A percentile compares a stretch with the other conserved stretches of the same genome.
Evolutionary conservation across 257 asterid species (phyloP).

Genomic region (Ophiorrhiza pumila): DNA sequence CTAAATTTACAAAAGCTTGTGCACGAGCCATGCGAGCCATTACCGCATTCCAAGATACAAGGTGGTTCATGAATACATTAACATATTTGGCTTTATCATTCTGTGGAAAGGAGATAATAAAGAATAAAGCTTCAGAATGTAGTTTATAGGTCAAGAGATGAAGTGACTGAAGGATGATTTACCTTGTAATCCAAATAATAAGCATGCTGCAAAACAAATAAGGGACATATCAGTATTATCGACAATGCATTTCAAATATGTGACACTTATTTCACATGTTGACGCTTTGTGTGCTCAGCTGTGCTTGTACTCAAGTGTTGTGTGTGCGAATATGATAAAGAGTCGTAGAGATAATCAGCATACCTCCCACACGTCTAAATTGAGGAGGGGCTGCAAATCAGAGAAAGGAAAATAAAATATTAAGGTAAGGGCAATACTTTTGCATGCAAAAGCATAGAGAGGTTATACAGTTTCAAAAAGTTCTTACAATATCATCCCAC

Average conservation of each 20-base stretch:
- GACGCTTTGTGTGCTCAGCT: background rate
- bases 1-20: conserved; percentile 86
- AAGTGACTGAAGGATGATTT: conserved; percentile 1
- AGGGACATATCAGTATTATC: conserved; percentile 2
- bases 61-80: conserved; percentile 33
- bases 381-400: conserved; percentile 36
- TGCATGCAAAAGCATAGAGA: background rate
- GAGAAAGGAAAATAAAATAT: conserved; percentile 4
- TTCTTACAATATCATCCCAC: conserved; percentile 40
- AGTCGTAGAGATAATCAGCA: background rate
- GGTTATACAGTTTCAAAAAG: background rate
- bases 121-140: background rate
- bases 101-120: conserved; percentile 14
- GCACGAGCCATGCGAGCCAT: conserved; percentile 90
- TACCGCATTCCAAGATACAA: conserved; percentile 82
- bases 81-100: conserved; percentile 36
- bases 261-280: background rate
- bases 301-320: background rate
- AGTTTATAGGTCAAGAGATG: background rate
- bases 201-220: conserved; percentile 38
- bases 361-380: conserved; percentile 50
- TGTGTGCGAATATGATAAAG: background rate
- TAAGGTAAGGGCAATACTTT: background rate
- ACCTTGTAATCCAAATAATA: conserved; percentile 50
- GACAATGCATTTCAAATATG: background rate